Base-by-base conservation (phyloP, 108 stramenopile genomes). In the Nitzschia putrida region DNA sequence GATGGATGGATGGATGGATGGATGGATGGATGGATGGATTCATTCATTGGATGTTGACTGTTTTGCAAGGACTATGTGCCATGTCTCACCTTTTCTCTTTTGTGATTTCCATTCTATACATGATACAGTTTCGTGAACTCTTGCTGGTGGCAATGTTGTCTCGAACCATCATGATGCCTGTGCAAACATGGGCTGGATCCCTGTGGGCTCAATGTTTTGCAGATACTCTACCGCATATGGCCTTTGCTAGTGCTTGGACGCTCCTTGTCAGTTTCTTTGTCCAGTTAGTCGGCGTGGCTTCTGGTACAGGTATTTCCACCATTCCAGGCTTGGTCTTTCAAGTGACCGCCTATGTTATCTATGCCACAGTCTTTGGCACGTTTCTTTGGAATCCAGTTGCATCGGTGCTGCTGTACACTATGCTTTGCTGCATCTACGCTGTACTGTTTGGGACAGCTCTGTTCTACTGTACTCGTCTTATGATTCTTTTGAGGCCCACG, bases 201-300 rank as follows among this genome's bases (percentile, higher is more conserved):
- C 24, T 83, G 0, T 78, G 68, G 79, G 56, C 64, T 8, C 76
- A 80, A 37, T 72, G 80, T n/a, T 54, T 78, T 53, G 80, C 80
- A 0, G 80, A 78, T 61, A 85, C 84, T 0, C 61, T 85, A 10
- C 84, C 84, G 1, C 77, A 80, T 38, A 85, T 85, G 80, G 54
- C 80, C 0, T 85, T 77, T 78, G 76, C 77, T 0, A 68, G 76
- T 20, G 84, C 84, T 0, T 85, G 84, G 84, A 78, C 77, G 7
- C 54, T 80, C 54, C 37, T 85, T 51, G 84, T 85, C 1, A 77
- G 51, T 8, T 85, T 85, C 58, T 85, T 85, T 75, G 80, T 80
- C 10, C 84, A 81, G 58, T 41, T 85, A 39, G 84, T 85, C 4
- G 84, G 80, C 10, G 66, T 76, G 20, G 84, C 80, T 6, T 53